Percentiles rank a stretch among this genome's conserved stretches.
phyloP scores from a whole-genome alignment of 768 basidiomycete genomes.

The Fomitopsis pulvina region DNA sequence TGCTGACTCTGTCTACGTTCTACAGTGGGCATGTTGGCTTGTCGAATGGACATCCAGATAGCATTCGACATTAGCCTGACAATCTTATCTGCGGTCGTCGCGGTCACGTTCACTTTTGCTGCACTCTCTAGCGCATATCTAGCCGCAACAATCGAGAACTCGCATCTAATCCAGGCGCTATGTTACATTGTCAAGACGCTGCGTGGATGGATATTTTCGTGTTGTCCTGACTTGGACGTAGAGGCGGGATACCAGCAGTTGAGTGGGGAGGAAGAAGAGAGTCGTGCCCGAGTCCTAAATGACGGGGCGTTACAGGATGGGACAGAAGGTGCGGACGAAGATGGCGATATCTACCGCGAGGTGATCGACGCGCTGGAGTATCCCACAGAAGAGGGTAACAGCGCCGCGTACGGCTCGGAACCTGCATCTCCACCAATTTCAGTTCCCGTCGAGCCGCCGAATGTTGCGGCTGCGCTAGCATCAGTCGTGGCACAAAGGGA shows the following conservation, averaged over 20 bases:
- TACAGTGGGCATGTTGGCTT: constrained; percentile 24
- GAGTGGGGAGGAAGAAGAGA: constrained; percentile 3
- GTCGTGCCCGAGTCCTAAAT: constrained; percentile 1
- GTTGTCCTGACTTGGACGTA: constrained; percentile 9
- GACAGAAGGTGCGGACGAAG: not conserved
- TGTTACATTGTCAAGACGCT: constrained; percentile 3
- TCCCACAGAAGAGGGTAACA: not conserved
- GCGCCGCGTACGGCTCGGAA: not conserved
- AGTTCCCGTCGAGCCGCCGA: not conserved
- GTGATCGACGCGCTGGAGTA: constrained; percentile 6
- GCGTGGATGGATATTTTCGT: constrained; percentile 3
- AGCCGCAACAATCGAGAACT: constrained; percentile 15
- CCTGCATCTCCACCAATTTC: not conserved
- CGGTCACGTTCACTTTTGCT: constrained; percentile 22
- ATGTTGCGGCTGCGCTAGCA: not conserved
- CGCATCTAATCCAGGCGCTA: not conserved
- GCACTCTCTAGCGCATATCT: constrained; percentile 20
- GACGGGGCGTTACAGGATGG: constrained; percentile 7
- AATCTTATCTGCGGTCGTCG: constrained; percentile 20
- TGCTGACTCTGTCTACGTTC: not conserved
- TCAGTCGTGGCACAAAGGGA: not conserved
- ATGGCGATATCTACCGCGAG: not conserved
- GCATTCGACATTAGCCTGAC: constrained; percentile 18
- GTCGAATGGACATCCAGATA: constrained; percentile 20
- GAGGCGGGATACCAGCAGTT: constrained; percentile 15